Percentiles rank a stretch among this genome's conserved stretches.
phyloP scores from a whole-genome alignment of 2,329 filamentous ascomycete genomes.

The Diplodia scrobiculata region DNA sequence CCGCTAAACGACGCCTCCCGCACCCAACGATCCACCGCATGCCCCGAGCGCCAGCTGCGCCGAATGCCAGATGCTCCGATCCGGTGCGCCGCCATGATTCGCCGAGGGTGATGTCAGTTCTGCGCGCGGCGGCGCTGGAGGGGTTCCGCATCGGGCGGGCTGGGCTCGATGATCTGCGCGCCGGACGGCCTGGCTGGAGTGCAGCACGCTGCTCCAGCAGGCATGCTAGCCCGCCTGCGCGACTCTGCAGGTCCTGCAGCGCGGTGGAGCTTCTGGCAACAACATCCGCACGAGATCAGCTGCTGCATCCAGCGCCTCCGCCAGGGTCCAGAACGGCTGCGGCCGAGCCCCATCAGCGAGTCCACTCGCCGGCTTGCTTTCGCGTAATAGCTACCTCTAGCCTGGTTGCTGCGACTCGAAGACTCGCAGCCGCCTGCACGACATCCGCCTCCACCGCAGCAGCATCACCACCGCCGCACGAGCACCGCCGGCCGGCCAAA shows the following conservation, averaged over 20 bases:
- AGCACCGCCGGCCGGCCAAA: not conserved
- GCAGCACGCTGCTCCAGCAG: not conserved
- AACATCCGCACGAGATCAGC: slow-evolving; percentile 14
- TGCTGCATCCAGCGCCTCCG: slow-evolving; percentile 17
- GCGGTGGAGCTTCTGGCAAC: slow-evolving; percentile 14
- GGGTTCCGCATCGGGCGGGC: slow-evolving; percentile 15
- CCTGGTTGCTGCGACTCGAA: slow-evolving; percentile 7
- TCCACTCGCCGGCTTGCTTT: slow-evolving; percentile 2
- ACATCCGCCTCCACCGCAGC: slow-evolving; percentile 13
- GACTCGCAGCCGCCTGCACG: slow-evolving; percentile 23
- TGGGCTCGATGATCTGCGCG: slow-evolving; percentile 15
- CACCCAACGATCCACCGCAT: slow-evolving; percentile 14
- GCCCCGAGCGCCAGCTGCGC: slow-evolving; percentile 16
- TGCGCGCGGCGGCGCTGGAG: not conserved
- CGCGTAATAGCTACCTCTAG: slow-evolving; percentile 27
- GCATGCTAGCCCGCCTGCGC: not conserved
- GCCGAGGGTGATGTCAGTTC: slow-evolving; percentile 15
- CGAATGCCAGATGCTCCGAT: slow-evolving; percentile 14
- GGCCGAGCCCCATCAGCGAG: slow-evolving; percentile 14
- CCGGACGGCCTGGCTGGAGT: not conserved
- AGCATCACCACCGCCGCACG: not conserved
- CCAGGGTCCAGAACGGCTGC: slow-evolving; percentile 10
- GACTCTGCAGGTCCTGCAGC: slow-evolving; percentile 13
- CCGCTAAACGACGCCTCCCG: slow-evolving; percentile 23
- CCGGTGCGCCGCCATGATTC: slow-evolving; percentile 2